phyloP scores from a whole-genome alignment of 2,329 filamentous ascomycete species.

The Ambrosiella cleistominuta region DNA sequence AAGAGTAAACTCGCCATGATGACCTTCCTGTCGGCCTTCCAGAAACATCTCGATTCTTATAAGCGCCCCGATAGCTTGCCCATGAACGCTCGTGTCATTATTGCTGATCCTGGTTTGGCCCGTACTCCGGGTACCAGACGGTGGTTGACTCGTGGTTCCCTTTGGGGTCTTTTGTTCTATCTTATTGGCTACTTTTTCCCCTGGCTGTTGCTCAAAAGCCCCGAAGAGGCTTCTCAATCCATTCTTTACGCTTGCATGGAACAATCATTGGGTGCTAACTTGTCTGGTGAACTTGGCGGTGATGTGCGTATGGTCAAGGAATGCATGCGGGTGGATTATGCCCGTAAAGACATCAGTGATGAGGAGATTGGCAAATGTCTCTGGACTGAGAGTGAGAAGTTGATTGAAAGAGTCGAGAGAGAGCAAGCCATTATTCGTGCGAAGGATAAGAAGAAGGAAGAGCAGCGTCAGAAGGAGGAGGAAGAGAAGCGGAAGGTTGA shows the following conservation, averaged over 20 bases:
- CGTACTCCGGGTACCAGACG: slow-evolving; percentile 75
- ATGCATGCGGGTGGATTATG: slow-evolving; percentile 58
- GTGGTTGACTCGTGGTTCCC: slow-evolving; percentile 70
- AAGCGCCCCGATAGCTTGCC: slow-evolving; percentile 68
- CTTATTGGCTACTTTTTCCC: slow-evolving; percentile 60
- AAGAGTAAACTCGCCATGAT: slow-evolving; percentile 64
- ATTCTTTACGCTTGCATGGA: slow-evolving; percentile 81
- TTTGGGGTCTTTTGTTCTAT: slow-evolving; percentile 66
- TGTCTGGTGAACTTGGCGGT: slow-evolving; percentile 38
- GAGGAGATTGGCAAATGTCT: slow-evolving; percentile 66
- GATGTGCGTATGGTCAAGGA: slow-evolving; percentile 66
- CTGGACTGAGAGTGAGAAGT: slow-evolving; percentile 75
- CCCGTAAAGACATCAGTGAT: slow-evolving; percentile 57
- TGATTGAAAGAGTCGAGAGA: slow-evolving; percentile 70
- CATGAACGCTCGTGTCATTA: slow-evolving; percentile 64
- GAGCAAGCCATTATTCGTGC: slow-evolving; percentile 46
- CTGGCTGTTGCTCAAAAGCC: slow-evolving; percentile 78
- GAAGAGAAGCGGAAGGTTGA: slow-evolving; percentile 19
- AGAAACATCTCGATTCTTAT: slow-evolving; percentile 78
- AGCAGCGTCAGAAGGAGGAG: slow-evolving; percentile 19
- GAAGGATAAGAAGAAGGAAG: slow-evolving; percentile 21
- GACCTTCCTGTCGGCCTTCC: slow-evolving; percentile 75
- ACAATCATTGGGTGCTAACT: slow-evolving; percentile 29
- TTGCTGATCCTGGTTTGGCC: slow-evolving; percentile 72
- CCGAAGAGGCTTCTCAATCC: slow-evolving; percentile 68